Percentiles rank a stretch among this genome's conserved stretches.
Conservation (phyloP, 306 rosid genomes). For the Pyrus bretschneideri region DNA sequence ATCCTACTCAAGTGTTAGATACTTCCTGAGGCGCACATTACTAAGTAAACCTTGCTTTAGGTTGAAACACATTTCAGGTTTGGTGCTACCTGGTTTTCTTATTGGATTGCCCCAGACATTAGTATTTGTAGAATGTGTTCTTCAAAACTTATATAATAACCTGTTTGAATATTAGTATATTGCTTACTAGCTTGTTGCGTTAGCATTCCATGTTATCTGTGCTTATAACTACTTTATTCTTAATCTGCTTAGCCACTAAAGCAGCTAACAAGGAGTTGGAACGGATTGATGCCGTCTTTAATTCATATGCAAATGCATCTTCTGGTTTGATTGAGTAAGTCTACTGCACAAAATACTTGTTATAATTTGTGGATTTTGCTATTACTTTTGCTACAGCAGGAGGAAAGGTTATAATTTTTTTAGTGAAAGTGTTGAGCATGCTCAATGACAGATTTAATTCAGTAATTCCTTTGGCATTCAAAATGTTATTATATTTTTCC, state of each 20-base stretch:
- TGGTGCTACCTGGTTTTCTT: neutral
- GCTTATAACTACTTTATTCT: conserved; percentile 5
- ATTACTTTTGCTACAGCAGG: neutral
- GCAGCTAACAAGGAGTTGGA: conserved; percentile 79
- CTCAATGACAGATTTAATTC: neutral
- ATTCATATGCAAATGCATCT: conserved; percentile 69
- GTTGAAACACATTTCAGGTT: neutral
- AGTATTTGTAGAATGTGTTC: neutral
- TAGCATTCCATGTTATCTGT: neutral
- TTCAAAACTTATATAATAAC: neutral
- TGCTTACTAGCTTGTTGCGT: neutral
- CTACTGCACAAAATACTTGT: neutral
- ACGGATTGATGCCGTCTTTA: conserved; percentile 64
- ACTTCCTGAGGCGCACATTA: neutral
- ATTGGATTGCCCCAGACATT: neutral
- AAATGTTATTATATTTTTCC: neutral
- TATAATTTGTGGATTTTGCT: neutral
- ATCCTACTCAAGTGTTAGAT: neutral
- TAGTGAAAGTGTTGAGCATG: neutral
- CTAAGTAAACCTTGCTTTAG: neutral
- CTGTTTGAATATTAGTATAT: neutral
- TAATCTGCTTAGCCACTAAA: conserved; percentile 64
- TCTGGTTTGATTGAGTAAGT: conserved; percentile 91
- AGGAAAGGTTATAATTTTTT: neutral
- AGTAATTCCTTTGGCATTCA: neutral